Conservation (phyloP, 2,329 filamentous ascomycete species). For the Neurospora sp. region DNA sequence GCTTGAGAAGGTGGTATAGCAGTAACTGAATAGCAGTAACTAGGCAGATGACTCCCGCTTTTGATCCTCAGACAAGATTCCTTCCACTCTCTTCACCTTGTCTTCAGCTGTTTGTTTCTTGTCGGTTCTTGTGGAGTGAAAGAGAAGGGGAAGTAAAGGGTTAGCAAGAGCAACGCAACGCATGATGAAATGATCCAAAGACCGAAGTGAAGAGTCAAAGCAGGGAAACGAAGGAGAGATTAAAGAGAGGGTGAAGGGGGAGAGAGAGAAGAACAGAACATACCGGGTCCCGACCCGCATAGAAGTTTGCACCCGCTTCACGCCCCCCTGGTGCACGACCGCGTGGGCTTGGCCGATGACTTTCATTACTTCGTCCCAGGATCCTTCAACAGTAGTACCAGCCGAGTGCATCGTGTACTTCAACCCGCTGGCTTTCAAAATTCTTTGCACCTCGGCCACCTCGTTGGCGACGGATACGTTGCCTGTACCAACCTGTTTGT, state of each 20-base stretch:
- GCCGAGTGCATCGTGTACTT: slow-evolving; percentile 87
- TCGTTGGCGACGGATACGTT: slow-evolving; percentile 68
- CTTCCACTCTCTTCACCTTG: slow-evolving; percentile 59
- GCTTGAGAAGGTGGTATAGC: not conserved
- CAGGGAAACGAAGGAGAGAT: not conserved
- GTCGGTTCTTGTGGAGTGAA: slow-evolving; percentile 53
- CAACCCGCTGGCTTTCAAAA: slow-evolving; percentile 72
- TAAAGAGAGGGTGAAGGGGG: not conserved
- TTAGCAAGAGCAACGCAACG: not conserved
- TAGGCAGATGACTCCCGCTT: not conserved
- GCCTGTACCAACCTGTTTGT: slow-evolving; percentile 63
- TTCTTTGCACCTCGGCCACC: slow-evolving; percentile 77
- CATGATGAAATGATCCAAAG: not conserved
- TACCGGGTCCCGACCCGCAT: slow-evolving; percentile 76
- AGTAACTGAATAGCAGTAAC: not conserved
- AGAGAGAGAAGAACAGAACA: slow-evolving; percentile 18
- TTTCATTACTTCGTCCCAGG: slow-evolving; percentile 80
- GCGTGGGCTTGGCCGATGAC: slow-evolving; percentile 80
- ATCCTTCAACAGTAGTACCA: slow-evolving; percentile 81
- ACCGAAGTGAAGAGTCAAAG: not conserved
- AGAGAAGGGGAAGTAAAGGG: not conserved
- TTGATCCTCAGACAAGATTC: slow-evolving; percentile 31
- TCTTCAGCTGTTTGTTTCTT: slow-evolving; percentile 75
- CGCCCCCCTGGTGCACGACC: slow-evolving; percentile 66
- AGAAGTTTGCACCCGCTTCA: slow-evolving; percentile 76